Base-by-base conservation (phyloP, 768 basidiomycete genomes). In the Russula brevipes region DNA sequence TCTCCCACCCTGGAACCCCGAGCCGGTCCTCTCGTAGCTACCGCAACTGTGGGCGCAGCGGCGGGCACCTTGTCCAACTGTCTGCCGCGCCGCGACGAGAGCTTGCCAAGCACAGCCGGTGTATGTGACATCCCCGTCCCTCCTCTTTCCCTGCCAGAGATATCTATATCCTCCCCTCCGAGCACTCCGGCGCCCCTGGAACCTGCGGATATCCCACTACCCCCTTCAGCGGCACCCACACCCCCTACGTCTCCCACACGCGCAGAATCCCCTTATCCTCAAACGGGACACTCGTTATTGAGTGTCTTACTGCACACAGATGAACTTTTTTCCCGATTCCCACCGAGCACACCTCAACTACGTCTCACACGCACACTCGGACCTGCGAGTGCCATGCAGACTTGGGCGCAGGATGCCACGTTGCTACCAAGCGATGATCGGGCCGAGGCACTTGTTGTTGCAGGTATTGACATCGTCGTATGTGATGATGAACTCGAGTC, bases 331-430 rank as follows among this genome's bases (percentile, higher is more conserved):
- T 66, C 71, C n/a, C 66, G 70, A 19, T 87, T 80, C 71, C 88
- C 89, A 4, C 87, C 88, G 2, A 76, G 79, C 1, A 80, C 87
- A 56, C 80, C 85, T 10, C 75, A 72, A 0, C 75, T 92, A 12
- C 70, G 66, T 3, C 75, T 89, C 16, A 73, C 79, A 6, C 75
- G 77, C 35, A 88, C 88, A 53, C 84, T 93, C 81, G 91, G 91
- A 9, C 88, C 87, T 1, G 85, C 88, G 68, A 91, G 88, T 69
- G 87, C 82, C 42, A 76, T 90, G 55, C 82, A 80, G 71, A 91
- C 91, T 9, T 93, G 89, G 89, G 82, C 80, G 17, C 81, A 85
- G 67, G 71, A 74, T 33, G 68, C 71, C 3, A 54, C 72, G 0
- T 72, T 73, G n/a, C 72, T 83, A 47, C 83, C 81, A 0, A 68